phyloP scores from a whole-genome alignment of 805 yeast genomes.

The Myxozyma neotropica region DNA sequence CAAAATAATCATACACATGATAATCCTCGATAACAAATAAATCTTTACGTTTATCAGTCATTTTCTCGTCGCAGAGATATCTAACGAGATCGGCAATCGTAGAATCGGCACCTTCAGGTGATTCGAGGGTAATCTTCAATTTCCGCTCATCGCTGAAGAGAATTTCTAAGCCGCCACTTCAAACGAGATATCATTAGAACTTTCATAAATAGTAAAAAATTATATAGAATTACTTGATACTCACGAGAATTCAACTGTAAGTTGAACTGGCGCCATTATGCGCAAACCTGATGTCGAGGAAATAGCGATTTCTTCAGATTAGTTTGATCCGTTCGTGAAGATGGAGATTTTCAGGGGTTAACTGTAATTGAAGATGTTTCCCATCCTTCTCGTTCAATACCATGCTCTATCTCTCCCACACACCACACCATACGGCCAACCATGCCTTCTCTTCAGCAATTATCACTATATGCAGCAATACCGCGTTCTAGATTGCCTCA shows the following conservation, averaged over 20 bases:
- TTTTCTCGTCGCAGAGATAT: conserved; percentile 51
- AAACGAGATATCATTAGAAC: too few relatives aligned
- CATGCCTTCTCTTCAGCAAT: conserved; percentile 39
- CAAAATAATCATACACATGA: conserved; percentile 49
- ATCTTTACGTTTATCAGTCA: conserved; percentile 62
- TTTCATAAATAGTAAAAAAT: too few relatives aligned
- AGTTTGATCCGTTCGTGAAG: not conserved
- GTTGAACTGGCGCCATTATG: conserved; percentile 5
- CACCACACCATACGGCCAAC: not conserved
- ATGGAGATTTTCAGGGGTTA: conserved; percentile 2
- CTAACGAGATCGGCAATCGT: conserved; percentile 56
- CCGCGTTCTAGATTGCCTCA: conserved; percentile 40
- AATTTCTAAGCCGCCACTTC: conserved; percentile 82
- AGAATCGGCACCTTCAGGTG: conserved; percentile 43
- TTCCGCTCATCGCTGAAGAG: conserved; percentile 64
- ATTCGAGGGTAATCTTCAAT: conserved; percentile 52
- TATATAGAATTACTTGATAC: too few relatives aligned
- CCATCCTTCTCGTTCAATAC: too few relatives aligned
- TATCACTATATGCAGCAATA: conserved; percentile 42
- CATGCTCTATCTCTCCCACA: not conserved
- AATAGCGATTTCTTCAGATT: not conserved
- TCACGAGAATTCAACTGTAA: conserved; percentile 27
- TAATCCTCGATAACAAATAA: conserved; percentile 77
- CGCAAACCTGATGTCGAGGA: not conserved
- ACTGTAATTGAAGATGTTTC: too few relatives aligned